Evolutionary conservation across 208 protist genomes (phyloP).

Genomic region (Leptomonas pyrrhocoris): DNA sequence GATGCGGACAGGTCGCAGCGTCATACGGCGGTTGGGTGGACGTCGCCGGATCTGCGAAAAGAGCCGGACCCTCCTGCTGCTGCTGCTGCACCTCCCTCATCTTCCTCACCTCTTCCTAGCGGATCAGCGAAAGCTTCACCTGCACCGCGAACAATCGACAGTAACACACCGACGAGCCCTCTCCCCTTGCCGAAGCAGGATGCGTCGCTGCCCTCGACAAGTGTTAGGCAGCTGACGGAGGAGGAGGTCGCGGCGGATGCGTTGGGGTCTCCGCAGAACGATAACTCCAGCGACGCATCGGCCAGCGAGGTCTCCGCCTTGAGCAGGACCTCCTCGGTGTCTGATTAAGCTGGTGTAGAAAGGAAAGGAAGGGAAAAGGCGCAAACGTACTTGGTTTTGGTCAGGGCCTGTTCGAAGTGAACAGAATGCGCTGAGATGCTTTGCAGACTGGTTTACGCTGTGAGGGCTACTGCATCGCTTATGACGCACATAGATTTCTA

Average conservation of each 20-base stretch:
- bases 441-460: too few relatives aligned
- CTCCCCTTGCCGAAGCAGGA: background rate
- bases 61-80: background rate
- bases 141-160: background rate
- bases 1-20: slow-evolving; percentile 35
- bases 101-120: background rate
- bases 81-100: background rate
- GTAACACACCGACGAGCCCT: background rate
- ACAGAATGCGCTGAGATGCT: background rate
- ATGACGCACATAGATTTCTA: too few relatives aligned
- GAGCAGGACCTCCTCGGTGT: background rate
- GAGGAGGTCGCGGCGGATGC: slow-evolving; percentile 17
- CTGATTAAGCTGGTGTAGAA: background rate
- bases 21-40: slow-evolving; percentile 38
- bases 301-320: slow-evolving; percentile 12
- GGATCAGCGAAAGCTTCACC: background rate
- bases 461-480: too few relatives aligned
- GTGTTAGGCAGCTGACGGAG: slow-evolving; percentile 5
- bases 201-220: slow-evolving; percentile 7
- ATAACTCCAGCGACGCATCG: background rate
- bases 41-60: slow-evolving; percentile 6
- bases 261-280: slow-evolving; percentile 15
- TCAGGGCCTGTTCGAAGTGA: too few relatives aligned
- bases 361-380: background rate
- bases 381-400: too few relatives aligned